A percentile compares a stretch with the other conserved stretches of the same genome.
These are phyloP conservation scores for Tilletia horrida DNA, from an alignment of 1,284 basidiomycete genomes.

Conservation along the genomic window DNA sequence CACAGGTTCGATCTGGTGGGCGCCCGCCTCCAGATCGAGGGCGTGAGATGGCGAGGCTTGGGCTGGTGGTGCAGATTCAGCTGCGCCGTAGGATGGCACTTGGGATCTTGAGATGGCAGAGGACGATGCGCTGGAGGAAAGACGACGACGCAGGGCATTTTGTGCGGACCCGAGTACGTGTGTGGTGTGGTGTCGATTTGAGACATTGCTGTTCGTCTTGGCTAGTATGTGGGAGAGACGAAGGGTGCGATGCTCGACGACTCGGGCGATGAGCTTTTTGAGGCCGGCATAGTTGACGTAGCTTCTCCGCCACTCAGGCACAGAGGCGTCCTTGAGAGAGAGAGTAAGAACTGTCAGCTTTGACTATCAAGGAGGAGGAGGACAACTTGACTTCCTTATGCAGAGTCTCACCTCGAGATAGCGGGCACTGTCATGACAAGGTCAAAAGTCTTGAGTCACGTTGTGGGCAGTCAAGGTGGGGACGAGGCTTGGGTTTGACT, in stretches of 20 bases:
- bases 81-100: not conserved
- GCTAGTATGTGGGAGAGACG: slow-evolving; percentile 6
- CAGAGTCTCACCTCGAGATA: slow-evolving; percentile 10
- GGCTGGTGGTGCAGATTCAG: not conserved
- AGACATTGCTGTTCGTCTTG: slow-evolving; percentile 17
- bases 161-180: not conserved
- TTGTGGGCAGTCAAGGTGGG: too few relatives aligned
- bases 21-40: too few relatives aligned
- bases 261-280: slow-evolving; percentile 56
- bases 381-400: too few relatives aligned
- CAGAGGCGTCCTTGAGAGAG: slow-evolving; percentile 44
- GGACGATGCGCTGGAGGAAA: not conserved
- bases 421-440: not conserved
- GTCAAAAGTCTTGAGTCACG: not conserved
- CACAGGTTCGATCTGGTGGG: too few relatives aligned
- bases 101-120: not conserved
- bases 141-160: not conserved
- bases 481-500: too few relatives aligned
- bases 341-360: slow-evolving; percentile 17
- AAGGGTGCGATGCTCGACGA: slow-evolving; percentile 33
- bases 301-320: slow-evolving; percentile 52
- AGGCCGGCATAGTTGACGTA: slow-evolving; percentile 55
- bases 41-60: not conserved
- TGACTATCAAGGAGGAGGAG: too few relatives aligned
- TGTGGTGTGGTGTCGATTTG: not conserved